phyloP scores from a whole-genome alignment of 768 basidiomycete genomes.

The Tricholoma saponaceum region DNA sequence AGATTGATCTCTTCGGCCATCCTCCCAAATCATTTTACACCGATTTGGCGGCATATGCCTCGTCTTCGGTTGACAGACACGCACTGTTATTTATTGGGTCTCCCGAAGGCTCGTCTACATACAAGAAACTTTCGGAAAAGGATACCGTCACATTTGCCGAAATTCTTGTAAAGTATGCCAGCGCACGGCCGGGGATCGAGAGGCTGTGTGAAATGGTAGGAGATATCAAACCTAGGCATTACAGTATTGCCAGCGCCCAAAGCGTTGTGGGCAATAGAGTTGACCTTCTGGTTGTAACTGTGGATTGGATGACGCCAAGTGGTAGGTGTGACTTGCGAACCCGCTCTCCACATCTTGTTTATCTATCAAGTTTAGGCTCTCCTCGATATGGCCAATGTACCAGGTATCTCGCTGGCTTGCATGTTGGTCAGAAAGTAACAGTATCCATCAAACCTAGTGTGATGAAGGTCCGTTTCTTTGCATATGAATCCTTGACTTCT shows the following conservation, averaged over 20 bases:
- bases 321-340: slow-evolving; percentile 44
- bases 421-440: slow-evolving; percentile 87
- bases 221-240: slow-evolving; percentile 96
- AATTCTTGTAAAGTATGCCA: slow-evolving; percentile 69
- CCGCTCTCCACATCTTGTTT: slow-evolving; percentile 2
- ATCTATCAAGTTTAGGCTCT: slow-evolving; percentile 43
- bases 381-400: slow-evolving; percentile 93
- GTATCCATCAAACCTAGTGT: slow-evolving; percentile 99
- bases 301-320: slow-evolving; percentile 85
- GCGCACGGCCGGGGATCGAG: slow-evolving; percentile 80
- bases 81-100: slow-evolving; percentile 90
- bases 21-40: slow-evolving; percentile 96
- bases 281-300: slow-evolving; percentile 92
- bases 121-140: slow-evolving; percentile 94
- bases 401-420: slow-evolving; percentile 82
- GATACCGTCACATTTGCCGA: slow-evolving; percentile 95
- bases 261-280: slow-evolving; percentile 93
- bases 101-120: slow-evolving; percentile 85
- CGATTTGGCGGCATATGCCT: slow-evolving; percentile 77
- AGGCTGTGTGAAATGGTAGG: slow-evolving; percentile 85
- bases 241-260: slow-evolving; percentile 96
- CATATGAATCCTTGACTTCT: not conserved
- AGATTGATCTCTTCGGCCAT: slow-evolving; percentile 93
- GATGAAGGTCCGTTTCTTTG: slow-evolving; percentile 73
- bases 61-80: slow-evolving; percentile 62